Conservation (phyloP, 1,284 basidiomycete genomes). For the Austroboletus niveus region DNA sequence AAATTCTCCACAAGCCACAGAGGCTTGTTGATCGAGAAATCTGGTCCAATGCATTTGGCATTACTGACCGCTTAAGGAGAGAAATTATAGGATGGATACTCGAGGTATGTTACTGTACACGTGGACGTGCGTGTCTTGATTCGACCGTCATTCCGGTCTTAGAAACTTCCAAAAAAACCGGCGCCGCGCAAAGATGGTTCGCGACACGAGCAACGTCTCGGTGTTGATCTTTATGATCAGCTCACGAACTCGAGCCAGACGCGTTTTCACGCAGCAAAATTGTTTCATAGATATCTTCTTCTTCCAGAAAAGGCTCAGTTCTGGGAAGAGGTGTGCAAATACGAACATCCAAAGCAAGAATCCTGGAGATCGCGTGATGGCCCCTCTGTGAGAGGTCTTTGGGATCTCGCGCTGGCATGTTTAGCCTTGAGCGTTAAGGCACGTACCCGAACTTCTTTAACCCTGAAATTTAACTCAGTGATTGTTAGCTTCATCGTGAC, state of each 20-base stretch:
- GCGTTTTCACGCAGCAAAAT: constrained; percentile 56
- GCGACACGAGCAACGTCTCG: neutral
- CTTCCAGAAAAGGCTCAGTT: constrained; percentile 11
- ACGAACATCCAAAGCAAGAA: neutral
- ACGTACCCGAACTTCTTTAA: neutral
- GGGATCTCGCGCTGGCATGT: constrained; percentile 56
- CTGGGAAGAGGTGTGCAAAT: constrained; percentile 10
- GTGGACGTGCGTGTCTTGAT: neutral
- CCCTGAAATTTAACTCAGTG: neutral
- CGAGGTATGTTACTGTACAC: constrained; percentile 30
- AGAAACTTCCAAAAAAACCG: constrained; percentile 23
- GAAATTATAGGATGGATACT: constrained; percentile 44
- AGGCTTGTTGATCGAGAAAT: neutral
- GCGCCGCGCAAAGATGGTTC: constrained; percentile 1
- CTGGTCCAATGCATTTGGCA: constrained; percentile 22
- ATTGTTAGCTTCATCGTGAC: constrained; percentile 57
- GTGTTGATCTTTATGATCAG: constrained; percentile 49
- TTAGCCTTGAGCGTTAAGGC: constrained; percentile 61
- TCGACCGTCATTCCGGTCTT: neutral
- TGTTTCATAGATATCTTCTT: constrained; percentile 56
- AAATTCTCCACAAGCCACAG: neutral
- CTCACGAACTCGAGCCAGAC: constrained; percentile 52
- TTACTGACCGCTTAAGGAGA: constrained; percentile 33
- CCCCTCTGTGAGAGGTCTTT: constrained; percentile 31
- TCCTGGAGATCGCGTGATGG: neutral